These are phyloP conservation scores for Nitzschia inconspicua DNA, from an alignment of 108 stramenopile species.

Conservation along the genomic window DNA sequence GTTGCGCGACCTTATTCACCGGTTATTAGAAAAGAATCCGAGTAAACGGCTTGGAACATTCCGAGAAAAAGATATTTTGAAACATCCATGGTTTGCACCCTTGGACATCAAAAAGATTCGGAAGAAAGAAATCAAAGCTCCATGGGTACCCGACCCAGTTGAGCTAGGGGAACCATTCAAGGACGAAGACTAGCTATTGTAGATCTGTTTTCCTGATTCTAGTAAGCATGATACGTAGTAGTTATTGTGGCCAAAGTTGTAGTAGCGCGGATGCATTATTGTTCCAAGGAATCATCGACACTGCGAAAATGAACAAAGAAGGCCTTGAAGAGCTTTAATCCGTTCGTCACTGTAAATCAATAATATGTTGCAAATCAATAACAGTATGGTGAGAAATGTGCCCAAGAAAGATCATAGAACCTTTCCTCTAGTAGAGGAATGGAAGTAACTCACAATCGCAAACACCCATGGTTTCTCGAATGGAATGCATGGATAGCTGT, in stretches of 20 bases:
- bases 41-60: constrained; percentile 63
- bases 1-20: constrained; percentile 41
- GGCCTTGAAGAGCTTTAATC: constrained; percentile 68
- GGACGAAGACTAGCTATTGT: neutral
- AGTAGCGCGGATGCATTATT: constrained; percentile 22
- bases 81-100: constrained; percentile 70
- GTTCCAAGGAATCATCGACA: constrained; percentile 51
- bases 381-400: no score
- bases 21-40: constrained; percentile 46
- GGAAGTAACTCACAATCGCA: constrained; percentile 49
- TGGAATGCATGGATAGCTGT: constrained; percentile 95
- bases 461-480: constrained; percentile 89
- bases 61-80: constrained; percentile 49
- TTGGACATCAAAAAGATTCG: constrained; percentile 67
- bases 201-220: neutral
- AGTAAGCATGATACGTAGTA: no score
- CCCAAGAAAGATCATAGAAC: no score
- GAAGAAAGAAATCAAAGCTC: constrained; percentile 68
- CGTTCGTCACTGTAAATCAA: constrained; percentile 45
- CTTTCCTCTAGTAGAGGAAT: neutral
- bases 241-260: no score
- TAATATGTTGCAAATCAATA: no score
- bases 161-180: constrained; percentile 52
- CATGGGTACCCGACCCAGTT: constrained; percentile 79
- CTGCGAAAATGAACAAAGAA: constrained; percentile 69